These are phyloP conservation scores for Carallia pectinifolia DNA, from an alignment of 345 rosid genomes.

Conservation along the genomic window DNA sequence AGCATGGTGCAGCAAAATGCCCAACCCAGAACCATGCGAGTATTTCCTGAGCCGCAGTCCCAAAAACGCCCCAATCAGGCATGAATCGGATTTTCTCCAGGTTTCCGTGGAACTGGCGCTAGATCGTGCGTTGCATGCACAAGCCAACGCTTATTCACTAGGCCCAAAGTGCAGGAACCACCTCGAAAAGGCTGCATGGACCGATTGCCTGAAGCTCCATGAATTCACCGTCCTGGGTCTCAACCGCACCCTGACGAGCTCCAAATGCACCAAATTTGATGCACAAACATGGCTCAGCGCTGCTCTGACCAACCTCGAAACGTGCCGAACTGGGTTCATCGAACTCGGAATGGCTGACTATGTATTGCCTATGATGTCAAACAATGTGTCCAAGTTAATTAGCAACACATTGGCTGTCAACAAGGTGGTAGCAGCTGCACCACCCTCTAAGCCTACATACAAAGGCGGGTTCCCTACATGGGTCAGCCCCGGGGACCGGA, in stretches of 20 bases:
- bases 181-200: slow-evolving; percentile 36
- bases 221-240: slow-evolving; percentile 20
- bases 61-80: slow-evolving; percentile 14
- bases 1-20: slow-evolving; percentile 39
- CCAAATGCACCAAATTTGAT: slow-evolving; percentile 21
- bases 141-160: slow-evolving; percentile 7
- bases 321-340: slow-evolving; percentile 39
- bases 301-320: slow-evolving; percentile 37
- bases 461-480: slow-evolving; percentile 33
- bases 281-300: slow-evolving; percentile 52
- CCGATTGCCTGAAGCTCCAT: slow-evolving; percentile 32
- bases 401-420: slow-evolving; percentile 42
- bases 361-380: slow-evolving; percentile 30
- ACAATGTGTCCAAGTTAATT: slow-evolving; percentile 36
- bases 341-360: slow-evolving; percentile 37
- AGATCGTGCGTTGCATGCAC: slow-evolving; percentile 16
- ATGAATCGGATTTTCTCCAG: slow-evolving; percentile 33
- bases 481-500: slow-evolving; percentile 36
- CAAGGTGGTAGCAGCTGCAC: slow-evolving; percentile 2
- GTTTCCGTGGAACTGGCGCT: slow-evolving; percentile 28
- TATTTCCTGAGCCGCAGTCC: slow-evolving; percentile 30
- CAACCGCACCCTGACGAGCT: slow-evolving; percentile 21
- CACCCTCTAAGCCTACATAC: neutral
- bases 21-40: slow-evolving; percentile 37
- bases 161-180: slow-evolving; percentile 29